Percentiles rank a stretch among this genome's conserved stretches.
Evolutionary conservation across 495 filamentous ascomycete genomes (phyloP).

Genomic region (Aspergillus kassunensis): DNA sequence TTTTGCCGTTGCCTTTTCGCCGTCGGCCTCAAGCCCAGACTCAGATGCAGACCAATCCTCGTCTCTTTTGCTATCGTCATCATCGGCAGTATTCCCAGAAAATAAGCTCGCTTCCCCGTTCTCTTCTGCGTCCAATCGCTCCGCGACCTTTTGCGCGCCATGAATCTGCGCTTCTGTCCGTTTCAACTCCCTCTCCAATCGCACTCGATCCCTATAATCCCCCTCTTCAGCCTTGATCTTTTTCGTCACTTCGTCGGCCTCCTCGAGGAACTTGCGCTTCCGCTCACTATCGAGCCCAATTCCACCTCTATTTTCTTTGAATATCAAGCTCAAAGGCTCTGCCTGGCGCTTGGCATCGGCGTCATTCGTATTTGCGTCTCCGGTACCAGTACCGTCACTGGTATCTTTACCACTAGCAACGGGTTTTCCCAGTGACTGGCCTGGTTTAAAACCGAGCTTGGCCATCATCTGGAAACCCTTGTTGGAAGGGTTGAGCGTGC

Average conservation of each 20-base stretch:
- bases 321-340: conserved; percentile 63
- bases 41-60: too few relatives aligned
- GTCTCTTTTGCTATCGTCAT: conserved; percentile 13
- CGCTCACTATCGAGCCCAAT: conserved; percentile 80
- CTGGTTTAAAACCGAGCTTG: conserved; percentile 83
- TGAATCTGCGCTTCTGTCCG: conserved; percentile 62
- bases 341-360: conserved; percentile 28
- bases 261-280: conserved; percentile 75
- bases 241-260: conserved; percentile 54
- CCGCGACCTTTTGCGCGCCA: conserved; percentile 78
- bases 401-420: conserved; percentile 5
- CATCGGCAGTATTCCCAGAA: conserved; percentile 7
- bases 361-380: conserved; percentile 2
- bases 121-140: conserved; percentile 60
- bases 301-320: conserved; percentile 81
- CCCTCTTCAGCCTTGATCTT: conserved; percentile 63
- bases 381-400: too few relatives aligned
- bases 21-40: conserved; percentile 6
- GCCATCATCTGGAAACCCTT: conserved; percentile 96
- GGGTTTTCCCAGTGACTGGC: conserved; percentile 63
- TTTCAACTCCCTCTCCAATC: conserved; percentile 66
- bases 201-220: conserved; percentile 71
- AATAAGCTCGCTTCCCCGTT: conserved; percentile 13
- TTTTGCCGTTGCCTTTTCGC: conserved; percentile 20
- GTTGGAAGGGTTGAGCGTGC: conserved; percentile 58